Evolutionary conservation across 345 rosid genomes (phyloP).

Genomic region (Arabidopsis thaliana): TAIR10.1 NC_003074.8:20355501-20356000

Average conservation of each 20-base stretch:
- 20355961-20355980: constrained; percentile 77
- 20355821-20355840: not conserved
- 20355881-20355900: constrained; percentile 87
- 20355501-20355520: constrained; percentile 64
- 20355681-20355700: constrained; percentile 68
- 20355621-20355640: constrained; percentile 61
- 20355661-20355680: constrained; percentile 62
- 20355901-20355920: constrained; percentile 84
- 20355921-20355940: constrained; percentile 77
- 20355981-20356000: constrained; percentile 70
- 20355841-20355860: constrained; percentile 60
- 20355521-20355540: constrained; percentile 66
- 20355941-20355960: constrained; percentile 76
- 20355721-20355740: constrained; percentile 77
- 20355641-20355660: constrained; percentile 63
- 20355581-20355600: constrained; percentile 79
- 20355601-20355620: constrained; percentile 76
- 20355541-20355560: constrained; percentile 91
- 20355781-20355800: too few species aligned
- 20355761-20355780: not conserved
- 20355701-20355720: constrained; percentile 76
- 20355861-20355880: constrained; percentile 92
- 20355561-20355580: constrained; percentile 85
- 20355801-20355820: too few species aligned
- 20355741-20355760: constrained; percentile 68